phyloP scores from a whole-genome alignment of 176 grass and related monocot genomes.

The Lolium rigidum region DNA sequence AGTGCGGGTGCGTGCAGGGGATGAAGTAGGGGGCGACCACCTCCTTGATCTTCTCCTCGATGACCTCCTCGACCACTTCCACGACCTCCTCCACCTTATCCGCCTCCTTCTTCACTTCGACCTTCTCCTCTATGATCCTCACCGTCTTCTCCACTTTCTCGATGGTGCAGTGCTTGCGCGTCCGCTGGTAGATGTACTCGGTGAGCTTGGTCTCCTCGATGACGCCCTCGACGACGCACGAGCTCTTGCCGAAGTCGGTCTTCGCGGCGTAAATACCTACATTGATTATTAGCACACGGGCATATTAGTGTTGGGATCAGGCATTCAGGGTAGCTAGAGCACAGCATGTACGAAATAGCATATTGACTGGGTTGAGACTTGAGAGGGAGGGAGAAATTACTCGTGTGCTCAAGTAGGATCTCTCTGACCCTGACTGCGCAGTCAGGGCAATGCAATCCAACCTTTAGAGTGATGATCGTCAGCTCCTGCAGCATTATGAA shows the following conservation, averaged over 20 bases:
- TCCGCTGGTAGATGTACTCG: conserved; percentile 63
- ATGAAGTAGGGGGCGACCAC: conserved; percentile 77
- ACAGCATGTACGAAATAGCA: too few relatives aligned
- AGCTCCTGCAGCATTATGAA: conserved; percentile 44
- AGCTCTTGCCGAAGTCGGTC: conserved; percentile 60
- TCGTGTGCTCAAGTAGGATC: conserved; percentile 73
- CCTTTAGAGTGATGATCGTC: conserved; percentile 61
- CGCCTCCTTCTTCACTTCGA: conserved; percentile 45
- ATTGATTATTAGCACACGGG: neutral
- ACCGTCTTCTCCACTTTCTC: conserved; percentile 61
- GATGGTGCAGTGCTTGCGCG: conserved; percentile 52
- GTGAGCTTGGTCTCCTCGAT: conserved; percentile 68
- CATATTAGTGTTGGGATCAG: neutral
- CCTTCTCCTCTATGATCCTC: conserved; percentile 47
- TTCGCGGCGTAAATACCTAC: conserved; percentile 76
- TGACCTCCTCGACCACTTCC: conserved; percentile 28
- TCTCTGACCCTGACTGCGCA: conserved; percentile 63
- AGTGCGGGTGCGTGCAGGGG: conserved; percentile 74
- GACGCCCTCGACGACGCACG: conserved; percentile 57
- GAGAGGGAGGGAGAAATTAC: conserved; percentile 35
- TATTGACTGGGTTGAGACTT: neutral
- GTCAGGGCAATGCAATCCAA: conserved; percentile 73
- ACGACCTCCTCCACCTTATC: conserved; percentile 2
- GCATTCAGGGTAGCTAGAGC: neutral
- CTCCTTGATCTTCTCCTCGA: conserved; percentile 60